Conservation (phyloP, 1,139 yeast species). For the Suhomyces kunorum region DNA sequence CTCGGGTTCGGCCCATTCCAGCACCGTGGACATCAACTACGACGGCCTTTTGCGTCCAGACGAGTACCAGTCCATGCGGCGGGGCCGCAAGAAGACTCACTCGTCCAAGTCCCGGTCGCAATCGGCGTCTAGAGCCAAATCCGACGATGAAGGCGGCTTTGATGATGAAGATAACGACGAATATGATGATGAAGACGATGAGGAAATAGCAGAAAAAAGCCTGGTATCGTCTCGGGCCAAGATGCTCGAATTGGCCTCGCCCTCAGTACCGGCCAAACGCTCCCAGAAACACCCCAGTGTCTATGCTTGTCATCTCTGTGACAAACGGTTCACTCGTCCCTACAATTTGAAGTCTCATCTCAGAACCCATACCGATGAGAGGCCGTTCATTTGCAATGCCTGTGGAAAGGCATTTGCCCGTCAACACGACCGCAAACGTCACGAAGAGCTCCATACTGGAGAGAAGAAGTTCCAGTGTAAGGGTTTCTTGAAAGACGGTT, state of each 20-base stretch:
- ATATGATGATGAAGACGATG: constrained; percentile 16
- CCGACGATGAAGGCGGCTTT: constrained; percentile 17
- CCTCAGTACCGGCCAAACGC: constrained; percentile 51
- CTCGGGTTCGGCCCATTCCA: constrained; percentile 13
- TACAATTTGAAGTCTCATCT: constrained; percentile 89
- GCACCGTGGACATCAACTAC: constrained; percentile 14
- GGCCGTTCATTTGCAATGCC: constrained; percentile 82
- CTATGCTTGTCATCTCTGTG: constrained; percentile 83
- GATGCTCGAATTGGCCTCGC: constrained; percentile 62
- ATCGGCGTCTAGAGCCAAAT: constrained; percentile 17
- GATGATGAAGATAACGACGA: constrained; percentile 19
- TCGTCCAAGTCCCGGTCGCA: constrained; percentile 23
- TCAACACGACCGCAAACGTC: constrained; percentile 92
- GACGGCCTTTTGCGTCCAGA: constrained; percentile 36
- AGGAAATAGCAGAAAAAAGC: constrained; percentile 11
- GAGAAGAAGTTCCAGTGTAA: constrained; percentile 84
- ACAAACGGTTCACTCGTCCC: constrained; percentile 85
- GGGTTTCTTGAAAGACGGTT: constrained; percentile 66
- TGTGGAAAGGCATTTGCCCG: constrained; percentile 96
- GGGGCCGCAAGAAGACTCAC: constrained; percentile 39
- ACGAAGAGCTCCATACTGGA: constrained; percentile 90
- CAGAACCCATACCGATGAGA: constrained; percentile 90
- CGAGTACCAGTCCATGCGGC: constrained; percentile 31
- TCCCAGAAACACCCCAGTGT: constrained; percentile 77
- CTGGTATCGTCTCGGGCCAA: constrained; percentile 50